Evolutionary conservation across 1,139 yeast species (phyloP).

Genomic region (Wickerhamomyces sp.): DNA sequence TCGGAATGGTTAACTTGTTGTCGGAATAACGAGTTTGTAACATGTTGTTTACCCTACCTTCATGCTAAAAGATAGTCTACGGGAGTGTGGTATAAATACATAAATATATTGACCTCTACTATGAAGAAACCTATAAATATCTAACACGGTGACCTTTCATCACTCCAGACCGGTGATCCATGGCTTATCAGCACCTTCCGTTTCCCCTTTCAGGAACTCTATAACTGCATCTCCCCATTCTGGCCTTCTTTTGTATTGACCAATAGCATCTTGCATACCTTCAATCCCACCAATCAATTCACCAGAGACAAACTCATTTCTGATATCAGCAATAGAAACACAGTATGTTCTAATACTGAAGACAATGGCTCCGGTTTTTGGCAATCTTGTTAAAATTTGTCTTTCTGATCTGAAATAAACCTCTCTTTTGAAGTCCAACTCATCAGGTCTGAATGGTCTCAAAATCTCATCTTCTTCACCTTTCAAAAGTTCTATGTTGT

Average conservation of each 20-base stretch:
- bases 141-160: no score
- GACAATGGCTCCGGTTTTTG: slow-evolving; percentile 52
- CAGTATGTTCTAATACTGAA: slow-evolving; percentile 65
- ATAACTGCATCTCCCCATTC: slow-evolving; percentile 66
- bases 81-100: no score
- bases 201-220: slow-evolving; percentile 33
- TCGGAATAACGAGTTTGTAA: background rate
- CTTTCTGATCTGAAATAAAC: slow-evolving; percentile 56
- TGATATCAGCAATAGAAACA: slow-evolving; percentile 52
- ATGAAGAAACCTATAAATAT: no score
- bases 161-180: slow-evolving; percentile 11
- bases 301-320: slow-evolving; percentile 43
- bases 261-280: slow-evolving; percentile 51
- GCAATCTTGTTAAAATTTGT: slow-evolving; percentile 64
- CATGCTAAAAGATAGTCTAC: no score
- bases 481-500: slow-evolving; percentile 39
- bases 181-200: slow-evolving; percentile 23
- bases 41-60: background rate
- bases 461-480: slow-evolving; percentile 36
- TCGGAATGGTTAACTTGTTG: no score
- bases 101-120: no score
- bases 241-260: slow-evolving; percentile 52
- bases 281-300: slow-evolving; percentile 56
- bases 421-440: slow-evolving; percentile 45
- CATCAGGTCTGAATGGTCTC: slow-evolving; percentile 21